phyloP scores from a whole-genome alignment of 768 basidiomycete species.

The Phlebiopsis gigantea region DNA sequence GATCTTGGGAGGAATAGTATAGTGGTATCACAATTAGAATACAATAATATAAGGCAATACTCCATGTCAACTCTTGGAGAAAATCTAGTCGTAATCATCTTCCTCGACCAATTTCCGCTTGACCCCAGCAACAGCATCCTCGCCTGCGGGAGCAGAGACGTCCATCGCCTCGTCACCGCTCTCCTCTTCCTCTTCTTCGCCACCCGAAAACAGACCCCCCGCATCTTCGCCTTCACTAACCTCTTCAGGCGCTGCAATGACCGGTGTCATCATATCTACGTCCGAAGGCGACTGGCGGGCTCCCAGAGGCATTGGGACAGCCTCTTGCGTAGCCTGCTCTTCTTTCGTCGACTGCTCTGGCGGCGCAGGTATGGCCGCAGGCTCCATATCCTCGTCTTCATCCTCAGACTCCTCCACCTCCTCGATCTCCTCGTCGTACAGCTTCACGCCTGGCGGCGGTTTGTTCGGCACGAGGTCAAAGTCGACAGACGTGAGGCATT shows the following conservation, averaged over 20 bases:
- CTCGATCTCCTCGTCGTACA: constrained; percentile 79
- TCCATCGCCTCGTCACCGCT: constrained; percentile 71
- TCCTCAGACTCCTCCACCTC: constrained; percentile 75
- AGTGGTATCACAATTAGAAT: constrained; percentile 4
- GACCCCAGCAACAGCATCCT: constrained; percentile 42
- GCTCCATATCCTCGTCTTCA: constrained; percentile 70
- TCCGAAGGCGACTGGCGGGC: constrained; percentile 65
- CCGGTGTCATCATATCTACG: constrained; percentile 51
- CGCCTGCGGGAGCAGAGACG: constrained; percentile 39
- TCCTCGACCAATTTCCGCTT: constrained; percentile 83
- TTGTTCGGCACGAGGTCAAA: constrained; percentile 85
- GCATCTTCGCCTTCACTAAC: constrained; percentile 78
- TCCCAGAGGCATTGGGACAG: constrained; percentile 30
- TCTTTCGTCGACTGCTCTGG: constrained; percentile 17
- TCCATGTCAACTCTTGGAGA: neutral
- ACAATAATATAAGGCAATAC: neutral
- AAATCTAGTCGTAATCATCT: constrained; percentile 71
- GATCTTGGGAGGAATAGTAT: neutral
- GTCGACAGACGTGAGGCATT: constrained; percentile 75
- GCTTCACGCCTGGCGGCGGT: constrained; percentile 69
- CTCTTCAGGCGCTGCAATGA: constrained; percentile 35
- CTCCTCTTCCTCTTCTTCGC: constrained; percentile 62
- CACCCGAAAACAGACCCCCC: constrained; percentile 73
- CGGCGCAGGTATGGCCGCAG: constrained; percentile 42
- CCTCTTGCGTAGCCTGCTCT: constrained; percentile 6